Conservation (phyloP, 768 basidiomycete genomes). For the Termitomyces eurrhizus region DNA sequence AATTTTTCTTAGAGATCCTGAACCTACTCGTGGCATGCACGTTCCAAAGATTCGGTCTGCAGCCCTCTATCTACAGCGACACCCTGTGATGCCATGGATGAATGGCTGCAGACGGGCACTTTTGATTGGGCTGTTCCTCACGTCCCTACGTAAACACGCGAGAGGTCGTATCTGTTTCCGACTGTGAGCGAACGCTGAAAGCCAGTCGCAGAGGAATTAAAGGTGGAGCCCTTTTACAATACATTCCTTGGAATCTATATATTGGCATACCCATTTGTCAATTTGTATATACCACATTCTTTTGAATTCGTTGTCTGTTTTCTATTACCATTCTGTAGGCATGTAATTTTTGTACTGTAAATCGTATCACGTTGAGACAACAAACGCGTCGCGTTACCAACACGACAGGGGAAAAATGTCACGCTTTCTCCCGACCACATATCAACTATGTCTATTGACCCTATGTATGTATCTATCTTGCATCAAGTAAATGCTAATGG, state of each 20-base stretch:
- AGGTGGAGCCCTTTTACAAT: not conserved
- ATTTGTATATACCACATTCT: constrained; percentile 8
- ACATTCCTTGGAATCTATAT: not conserved
- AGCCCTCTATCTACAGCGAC: not conserved
- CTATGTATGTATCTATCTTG: constrained; percentile 9
- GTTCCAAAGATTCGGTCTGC: not conserved
- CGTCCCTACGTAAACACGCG: not conserved
- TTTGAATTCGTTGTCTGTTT: not conserved
- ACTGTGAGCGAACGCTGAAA: not conserved
- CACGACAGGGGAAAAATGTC: constrained; percentile 11
- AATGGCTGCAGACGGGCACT: not conserved
- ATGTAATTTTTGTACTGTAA: too few species aligned
- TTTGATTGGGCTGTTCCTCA: not conserved
- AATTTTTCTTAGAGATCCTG: not conserved
- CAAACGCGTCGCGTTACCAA: not conserved
- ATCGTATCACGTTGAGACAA: too few species aligned
- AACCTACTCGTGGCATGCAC: not conserved
- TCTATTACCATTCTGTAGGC: too few species aligned
- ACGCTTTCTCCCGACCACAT: not conserved
- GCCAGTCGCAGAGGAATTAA: not conserved
- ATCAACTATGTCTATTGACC: constrained; percentile 4
- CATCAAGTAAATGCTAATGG: not conserved
- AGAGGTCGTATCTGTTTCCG: not conserved
- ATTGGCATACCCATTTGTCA: constrained; percentile 8
- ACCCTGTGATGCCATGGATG: not conserved